Percentiles rank a stretch among this genome's conserved stretches.
These are phyloP conservation scores for Tuber borchii DNA, from an alignment of 495 filamentous ascomycete genomes.

Conservation along the genomic window DNA sequence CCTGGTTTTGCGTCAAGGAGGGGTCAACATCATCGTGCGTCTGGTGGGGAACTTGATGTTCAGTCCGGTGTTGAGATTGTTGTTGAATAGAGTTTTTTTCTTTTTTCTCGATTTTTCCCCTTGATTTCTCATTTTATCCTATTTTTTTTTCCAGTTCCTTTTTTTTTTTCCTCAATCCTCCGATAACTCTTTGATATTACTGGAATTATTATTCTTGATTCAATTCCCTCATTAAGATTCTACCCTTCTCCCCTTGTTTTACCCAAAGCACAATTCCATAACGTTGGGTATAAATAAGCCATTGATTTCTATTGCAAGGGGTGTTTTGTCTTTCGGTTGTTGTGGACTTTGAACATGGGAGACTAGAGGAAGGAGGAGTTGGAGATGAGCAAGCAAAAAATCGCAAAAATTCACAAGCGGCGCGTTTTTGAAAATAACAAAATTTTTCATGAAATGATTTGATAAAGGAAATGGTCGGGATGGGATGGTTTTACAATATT, in stretches of 20 bases:
- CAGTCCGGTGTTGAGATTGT: constrained; percentile 42
- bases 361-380: not conserved
- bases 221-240: not conserved
- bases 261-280: not conserved
- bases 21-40: constrained; percentile 35
- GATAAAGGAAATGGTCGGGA: not conserved
- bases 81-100: constrained; percentile 37
- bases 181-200: not conserved
- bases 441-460: not conserved
- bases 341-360: not conserved
- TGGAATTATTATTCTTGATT: not conserved
- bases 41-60: constrained; percentile 39
- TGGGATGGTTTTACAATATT: not conserved
- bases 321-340: constrained; percentile 1
- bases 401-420: not conserved
- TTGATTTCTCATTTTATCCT: not conserved
- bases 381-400: not conserved
- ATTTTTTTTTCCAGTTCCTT: not conserved
- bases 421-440: not conserved
- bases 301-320: not conserved
- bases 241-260: not conserved
- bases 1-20: constrained; percentile 40
- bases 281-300: not conserved
- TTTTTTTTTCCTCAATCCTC: constrained; percentile 16
- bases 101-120: constrained; percentile 16